Base-by-base conservation (phyloP, 192 early-diverging fungal species). In the Rhizophagus sp. region DNA sequence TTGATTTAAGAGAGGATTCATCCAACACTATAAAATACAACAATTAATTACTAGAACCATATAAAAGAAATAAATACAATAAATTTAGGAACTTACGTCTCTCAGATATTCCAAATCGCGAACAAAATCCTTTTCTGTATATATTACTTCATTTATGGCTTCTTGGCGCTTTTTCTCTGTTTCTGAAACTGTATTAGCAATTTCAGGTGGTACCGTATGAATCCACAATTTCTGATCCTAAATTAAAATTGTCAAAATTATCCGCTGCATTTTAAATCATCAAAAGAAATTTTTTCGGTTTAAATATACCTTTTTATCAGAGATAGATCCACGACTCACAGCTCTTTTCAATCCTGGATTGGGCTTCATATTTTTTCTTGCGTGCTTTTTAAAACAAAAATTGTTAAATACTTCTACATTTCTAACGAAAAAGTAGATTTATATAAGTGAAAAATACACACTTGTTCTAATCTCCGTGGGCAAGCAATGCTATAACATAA, bases 61-160 rank as follows among this genome's bases (percentile, higher is more conserved):
- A 75, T 41, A 57, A 13, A 19, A 66, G 7, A 10, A 17, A 82
- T 34, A 49, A 63, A 62, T 17, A 50, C 19, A 71, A 77, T 19
- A 2, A 27, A 47, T 13, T n/a, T 57, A 13, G 9, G 30, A 24
- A 72, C 82, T 44, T 85, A 94, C 93, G 77, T 90, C 91, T 82
- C 93, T 88, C 15, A 98, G 84, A 44, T 94, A 89, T 70, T 90
- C 91, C 52, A 99, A 85, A 71, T 99, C 96, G 63, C 89, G 89
- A 47, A 97, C 94, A 88, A 96, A 99, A 81, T 97, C 94, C 76
- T 92, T 91, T 81, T 99, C 95, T 7, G 93, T 96, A 61, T 95
- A 91, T 41, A 97, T 94, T 64, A 98, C 78, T 85, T 99, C 97
- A 81, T 92, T 97, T 81, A 99, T 95, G 50, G 91, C 89, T 84